Evolutionary conservation across 1,284 basidiomycete genomes (phyloP).

Genomic region (Paramarasmius palmivorus): DNA sequence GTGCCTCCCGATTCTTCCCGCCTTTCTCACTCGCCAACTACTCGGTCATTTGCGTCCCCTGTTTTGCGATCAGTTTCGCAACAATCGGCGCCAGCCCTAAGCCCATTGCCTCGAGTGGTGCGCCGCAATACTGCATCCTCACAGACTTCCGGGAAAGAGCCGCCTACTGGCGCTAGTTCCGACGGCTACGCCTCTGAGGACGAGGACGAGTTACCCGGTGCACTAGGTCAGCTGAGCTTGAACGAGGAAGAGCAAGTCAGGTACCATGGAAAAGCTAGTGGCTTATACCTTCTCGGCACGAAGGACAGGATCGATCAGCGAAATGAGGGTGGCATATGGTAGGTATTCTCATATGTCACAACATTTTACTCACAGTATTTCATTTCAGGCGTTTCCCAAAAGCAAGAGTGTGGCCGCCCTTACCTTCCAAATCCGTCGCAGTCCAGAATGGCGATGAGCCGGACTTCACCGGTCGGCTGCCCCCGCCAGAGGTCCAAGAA

Average conservation of each 20-base stretch:
- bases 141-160: background rate
- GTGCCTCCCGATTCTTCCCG: too few relatives aligned
- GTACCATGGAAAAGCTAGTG: constrained; percentile 80
- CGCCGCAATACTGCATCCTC: background rate
- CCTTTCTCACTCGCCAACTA: too few relatives aligned
- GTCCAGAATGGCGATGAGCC: constrained; percentile 34
- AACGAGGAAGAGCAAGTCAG: constrained; percentile 83
- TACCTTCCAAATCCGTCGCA: constrained; percentile 34
- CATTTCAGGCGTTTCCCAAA: constrained; percentile 72
- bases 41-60: too few relatives aligned
- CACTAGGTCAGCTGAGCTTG: constrained; percentile 80
- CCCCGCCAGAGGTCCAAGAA: constrained; percentile 58
- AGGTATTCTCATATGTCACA: constrained; percentile 8
- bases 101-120: background rate
- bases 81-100: too few relatives aligned
- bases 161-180: background rate
- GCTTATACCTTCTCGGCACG: constrained; percentile 72
- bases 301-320: constrained; percentile 61
- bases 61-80: too few relatives aligned
- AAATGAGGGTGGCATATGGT: constrained; percentile 82
- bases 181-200: constrained; percentile 24
- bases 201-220: constrained; percentile 62
- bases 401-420: constrained; percentile 80
- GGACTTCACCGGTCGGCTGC: constrained; percentile 44
- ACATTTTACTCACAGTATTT: constrained; percentile 7